Conservation (phyloP, 768 basidiomycete genomes). For the Lactarius psammicola region DNA sequence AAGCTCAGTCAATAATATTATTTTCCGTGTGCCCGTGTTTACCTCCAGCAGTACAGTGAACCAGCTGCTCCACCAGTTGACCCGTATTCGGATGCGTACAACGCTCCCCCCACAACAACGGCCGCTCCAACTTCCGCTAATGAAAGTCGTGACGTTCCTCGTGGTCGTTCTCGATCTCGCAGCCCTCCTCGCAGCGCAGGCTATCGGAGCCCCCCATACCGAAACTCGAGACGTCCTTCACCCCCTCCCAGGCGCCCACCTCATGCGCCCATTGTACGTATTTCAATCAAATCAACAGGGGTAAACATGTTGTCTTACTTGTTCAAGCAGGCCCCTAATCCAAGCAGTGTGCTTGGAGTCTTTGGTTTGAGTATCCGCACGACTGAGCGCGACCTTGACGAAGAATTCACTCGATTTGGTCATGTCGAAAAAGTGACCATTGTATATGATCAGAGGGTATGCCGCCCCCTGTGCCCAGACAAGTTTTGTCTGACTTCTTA, state of each 20-base stretch:
- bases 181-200: slow-evolving; percentile 61
- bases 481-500: slow-evolving; percentile 25
- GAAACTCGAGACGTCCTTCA: slow-evolving; percentile 44
- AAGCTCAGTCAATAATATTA: slow-evolving; percentile 35
- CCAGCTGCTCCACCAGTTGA: slow-evolving; percentile 57
- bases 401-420: slow-evolving; percentile 88
- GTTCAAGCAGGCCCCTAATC: slow-evolving; percentile 74
- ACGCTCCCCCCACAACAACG: slow-evolving; percentile 54
- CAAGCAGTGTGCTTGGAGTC: slow-evolving; percentile 90
- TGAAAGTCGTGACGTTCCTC: slow-evolving; percentile 54
- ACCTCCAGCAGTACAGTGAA: slow-evolving; percentile 60
- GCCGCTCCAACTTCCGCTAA: slow-evolving; percentile 41
- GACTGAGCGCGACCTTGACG: slow-evolving; percentile 88
- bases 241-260: slow-evolving; percentile 60
- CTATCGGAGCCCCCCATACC: slow-evolving; percentile 55
- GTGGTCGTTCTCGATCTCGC: slow-evolving; percentile 74
- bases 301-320: slow-evolving; percentile 31
- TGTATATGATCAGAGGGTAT: slow-evolving; percentile 93
- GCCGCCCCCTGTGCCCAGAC: slow-evolving; percentile 36
- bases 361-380: slow-evolving; percentile 98
- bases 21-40: slow-evolving; percentile 8
- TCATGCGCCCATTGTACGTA: slow-evolving; percentile 72
- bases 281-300: slow-evolving; percentile 12
- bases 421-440: slow-evolving; percentile 93
- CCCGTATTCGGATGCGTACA: slow-evolving; percentile 83